phyloP scores from a whole-genome alignment of 768 basidiomycete species.

The Tylopilus sp. region DNA sequence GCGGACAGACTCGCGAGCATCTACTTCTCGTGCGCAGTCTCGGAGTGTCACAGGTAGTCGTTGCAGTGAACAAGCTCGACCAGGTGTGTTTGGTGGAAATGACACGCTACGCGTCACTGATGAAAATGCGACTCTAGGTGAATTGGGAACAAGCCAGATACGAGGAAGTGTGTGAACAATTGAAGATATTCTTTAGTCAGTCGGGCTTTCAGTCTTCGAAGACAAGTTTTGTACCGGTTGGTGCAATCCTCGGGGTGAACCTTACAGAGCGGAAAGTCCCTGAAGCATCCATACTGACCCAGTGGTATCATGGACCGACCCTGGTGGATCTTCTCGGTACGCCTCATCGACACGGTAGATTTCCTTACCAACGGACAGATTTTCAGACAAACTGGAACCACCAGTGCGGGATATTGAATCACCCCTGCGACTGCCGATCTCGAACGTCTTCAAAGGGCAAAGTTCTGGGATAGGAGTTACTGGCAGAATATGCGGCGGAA shows the following conservation, averaged over 20 bases:
- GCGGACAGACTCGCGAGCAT: slow-evolving; percentile 96
- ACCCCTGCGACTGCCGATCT: slow-evolving; percentile 83
- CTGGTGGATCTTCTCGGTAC: slow-evolving; percentile 80
- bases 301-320: slow-evolving; percentile 87
- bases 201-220: slow-evolving; percentile 82
- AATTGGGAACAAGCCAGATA: slow-evolving; percentile 81
- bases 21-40: slow-evolving; percentile 87
- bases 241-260: slow-evolving; percentile 88
- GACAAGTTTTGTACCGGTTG: slow-evolving; percentile 83
- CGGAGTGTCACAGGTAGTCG: slow-evolving; percentile 86
- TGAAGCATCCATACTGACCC: slow-evolving; percentile 43
- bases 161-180: slow-evolving; percentile 70
- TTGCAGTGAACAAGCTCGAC: slow-evolving; percentile 95
- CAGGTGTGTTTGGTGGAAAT: slow-evolving; percentile 47
- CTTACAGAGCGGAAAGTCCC: slow-evolving; percentile 51
- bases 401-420: slow-evolving; percentile 72
- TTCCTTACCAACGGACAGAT: background rate
- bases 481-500: slow-evolving; percentile 81
- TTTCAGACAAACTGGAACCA: slow-evolving; percentile 73
- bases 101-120: background rate
- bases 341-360: background rate
- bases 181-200: slow-evolving; percentile 81
- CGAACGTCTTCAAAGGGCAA: slow-evolving; percentile 93
- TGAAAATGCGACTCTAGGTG: slow-evolving; percentile 54
- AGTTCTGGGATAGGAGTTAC: slow-evolving; percentile 74